Base-by-base conservation (phyloP, 352 stramenopile genomes). In the Phytophthora ramorum region DNA sequence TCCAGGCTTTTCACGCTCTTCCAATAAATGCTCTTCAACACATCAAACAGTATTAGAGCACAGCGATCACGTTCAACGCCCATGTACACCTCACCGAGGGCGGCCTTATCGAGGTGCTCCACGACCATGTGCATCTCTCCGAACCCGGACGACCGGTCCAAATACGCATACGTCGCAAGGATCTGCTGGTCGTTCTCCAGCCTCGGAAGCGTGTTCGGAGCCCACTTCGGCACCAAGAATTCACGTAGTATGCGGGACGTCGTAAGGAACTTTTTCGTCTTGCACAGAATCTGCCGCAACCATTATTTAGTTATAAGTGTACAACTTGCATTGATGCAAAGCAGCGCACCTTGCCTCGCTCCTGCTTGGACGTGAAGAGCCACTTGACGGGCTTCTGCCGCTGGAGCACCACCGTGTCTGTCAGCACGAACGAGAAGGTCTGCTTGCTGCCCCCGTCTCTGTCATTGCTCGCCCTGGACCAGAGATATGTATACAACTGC, bases 351-450 rank as follows among this genome's bases (percentile, higher is more conserved):
- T 87, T 89, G 19, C 83, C 83, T 48, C 75, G 76, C 46, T 92
- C 83, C 55, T 90, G 83, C 43, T 81, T 85, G 52, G 79, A 92
- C 47, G 79, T 90, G 68, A 92, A 92, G 63, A 92, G 63, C 83
- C 83, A 90, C 50, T 84, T 81, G 54, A 81, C 50, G 14, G 79
- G 83, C 34, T 88, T 89, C 44, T 92, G 81, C 38, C 79, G 62
- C 71, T 89, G 86, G 69, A 92, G 90, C 38, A 92, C 65, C 26
- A 92, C 79, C n/a, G 83, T 92, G 54, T 90, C 81, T 20, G 81
- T 67, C 50, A 90, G 48, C 13, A 86, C 70, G 30, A 84, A 83
- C 38, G 67, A 78, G 59, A 90, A 90, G 1, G 45, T 34, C 6
- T 58, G 41, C 43, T 71, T 73, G 22, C 65, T 51, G n/a, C 13